Base-by-base conservation (phyloP, 225 moss, liverwort and hornwort species). In the Physcomitrium patens region DNA sequence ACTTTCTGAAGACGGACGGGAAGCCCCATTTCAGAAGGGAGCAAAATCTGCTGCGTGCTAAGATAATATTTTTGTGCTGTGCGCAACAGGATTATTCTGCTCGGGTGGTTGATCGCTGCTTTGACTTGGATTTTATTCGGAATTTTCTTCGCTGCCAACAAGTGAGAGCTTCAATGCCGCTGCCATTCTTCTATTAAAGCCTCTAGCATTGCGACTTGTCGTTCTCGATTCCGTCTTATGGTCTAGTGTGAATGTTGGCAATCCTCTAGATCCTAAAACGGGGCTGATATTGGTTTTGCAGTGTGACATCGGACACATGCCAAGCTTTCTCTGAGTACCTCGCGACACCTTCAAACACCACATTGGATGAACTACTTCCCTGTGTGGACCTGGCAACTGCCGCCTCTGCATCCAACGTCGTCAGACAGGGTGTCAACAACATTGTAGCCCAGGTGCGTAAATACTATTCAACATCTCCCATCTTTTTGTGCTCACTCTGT, bases 301-400 rank as follows among this genome's bases (percentile, higher is more conserved):
- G 90, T 82, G 74, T 82, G 74, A 81, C 85, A 15, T 78, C 66
- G n/a, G 90, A 90, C 58, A 87, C 85, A 41, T 90, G 87, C 64
- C 81, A 85, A 55, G 90, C 87, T 13, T 81, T 90, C 42, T 67
- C 79, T 19, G 85, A 87, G 71, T 90, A 90, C 43, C 66, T 68
- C 50, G 75, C 69, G 70, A 23, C 72, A 11, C 90, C 90, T 72
- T 71, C 83, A 44, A 87, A 87, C 70, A 87, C 87, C 26, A 85
- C 87, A 28, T 77, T 87, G 2, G 83, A 90, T 51, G 65, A 81
- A 14, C 27, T 90, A 42, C 81, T 90, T 67, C 87, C 90, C 8
- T 90, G 90, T 76, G 79, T 85, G 43, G 85, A 87, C 42, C 63
- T 85, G 20, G 73, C 83, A 77, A 87, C 83, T 15, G 85, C 85